Evolutionary conservation across 768 basidiomycete genomes (phyloP).

Genomic region (Auriculariales sp.): DNA sequence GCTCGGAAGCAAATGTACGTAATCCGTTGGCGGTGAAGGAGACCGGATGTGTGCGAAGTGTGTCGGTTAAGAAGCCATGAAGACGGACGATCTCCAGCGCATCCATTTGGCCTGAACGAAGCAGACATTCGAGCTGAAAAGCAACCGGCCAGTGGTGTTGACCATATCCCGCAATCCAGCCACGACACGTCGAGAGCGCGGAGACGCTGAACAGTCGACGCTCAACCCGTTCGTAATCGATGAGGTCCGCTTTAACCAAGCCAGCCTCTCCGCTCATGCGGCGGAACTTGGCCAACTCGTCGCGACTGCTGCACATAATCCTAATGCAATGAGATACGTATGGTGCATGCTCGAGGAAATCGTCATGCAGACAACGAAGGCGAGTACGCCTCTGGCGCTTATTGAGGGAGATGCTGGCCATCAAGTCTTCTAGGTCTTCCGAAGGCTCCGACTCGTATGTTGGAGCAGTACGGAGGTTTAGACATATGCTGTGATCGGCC

Average conservation of each 20-base stretch:
- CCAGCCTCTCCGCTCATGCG: slow-evolving; percentile 24
- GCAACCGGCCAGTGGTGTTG: slow-evolving; percentile 30
- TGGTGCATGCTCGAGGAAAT: slow-evolving; percentile 14
- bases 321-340: slow-evolving; percentile 40
- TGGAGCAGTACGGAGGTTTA: neutral
- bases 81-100: slow-evolving; percentile 34
- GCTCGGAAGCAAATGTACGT: slow-evolving; percentile 20
- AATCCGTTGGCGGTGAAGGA: slow-evolving; percentile 26
- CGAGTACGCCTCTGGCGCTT: neutral
- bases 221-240: slow-evolving; percentile 24
- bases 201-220: slow-evolving; percentile 29
- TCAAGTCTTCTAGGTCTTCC: no score
- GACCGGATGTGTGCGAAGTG: slow-evolving; percentile 18
- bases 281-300: slow-evolving; percentile 25
- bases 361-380: neutral
- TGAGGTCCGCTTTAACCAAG: slow-evolving; percentile 13
- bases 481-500: neutral
- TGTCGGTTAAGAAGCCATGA: slow-evolving; percentile 18
- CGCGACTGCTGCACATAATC: slow-evolving; percentile 24
- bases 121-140: slow-evolving; percentile 40
- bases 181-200: slow-evolving; percentile 17
- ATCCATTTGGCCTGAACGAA: slow-evolving; percentile 27
- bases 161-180: slow-evolving; percentile 20
- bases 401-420: no score
- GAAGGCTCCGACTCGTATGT: no score